Base-by-base conservation (phyloP, 2,329 filamentous ascomycete species). In the Fusarium citri region DNA sequence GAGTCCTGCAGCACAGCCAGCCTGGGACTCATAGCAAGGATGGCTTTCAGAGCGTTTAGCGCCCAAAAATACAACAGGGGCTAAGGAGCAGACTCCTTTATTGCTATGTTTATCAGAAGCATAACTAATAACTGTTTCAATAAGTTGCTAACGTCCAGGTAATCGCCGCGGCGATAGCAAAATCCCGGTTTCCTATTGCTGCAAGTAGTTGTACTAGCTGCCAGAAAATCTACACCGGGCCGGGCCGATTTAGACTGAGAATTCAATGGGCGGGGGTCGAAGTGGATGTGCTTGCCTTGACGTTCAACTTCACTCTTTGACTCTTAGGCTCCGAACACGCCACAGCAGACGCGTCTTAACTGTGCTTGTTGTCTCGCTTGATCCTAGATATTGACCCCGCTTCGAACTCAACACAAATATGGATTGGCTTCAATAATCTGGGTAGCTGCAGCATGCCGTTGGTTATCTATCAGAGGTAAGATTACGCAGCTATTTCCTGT, bases 151-250 rank as follows among this genome's bases (percentile, higher is more conserved):
- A 40, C 16, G 10, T n/a, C 4, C 16, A 20, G n/a, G 15, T 41
- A 3, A 42, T 15, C 3, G 12, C 7, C 5, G 34, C 16, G 9
- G 1, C 1, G 9, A 9, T 11, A 18, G n/a, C 20, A 16, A 2
- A 10, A 22, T 6, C n/a, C 6, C 6, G 3, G n/a, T 7, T 10
- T 20, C 20, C n/a, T 22, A 22, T 42, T 42, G 22, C 20, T 42
- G 40, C 20, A 15, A 42, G 40, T 22, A 42, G 14, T 6, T 15
- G 8, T 22, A 22, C 20, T 6, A 22, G 40, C 8, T 20, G 40
- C 12, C 10, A 9, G 20, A 42, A 14, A 8, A 42, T 42, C 8
- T 6, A 22, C n/a, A 18, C 9, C 34, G 16, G 34, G 3, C 16
- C 34, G 16, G 16, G 16, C 34, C 34, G 34, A 4, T 37, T 22